These are phyloP conservation scores for Amylostereum chailletii DNA, from an alignment of 1,284 basidiomycete species.

Conservation along the genomic window DNA sequence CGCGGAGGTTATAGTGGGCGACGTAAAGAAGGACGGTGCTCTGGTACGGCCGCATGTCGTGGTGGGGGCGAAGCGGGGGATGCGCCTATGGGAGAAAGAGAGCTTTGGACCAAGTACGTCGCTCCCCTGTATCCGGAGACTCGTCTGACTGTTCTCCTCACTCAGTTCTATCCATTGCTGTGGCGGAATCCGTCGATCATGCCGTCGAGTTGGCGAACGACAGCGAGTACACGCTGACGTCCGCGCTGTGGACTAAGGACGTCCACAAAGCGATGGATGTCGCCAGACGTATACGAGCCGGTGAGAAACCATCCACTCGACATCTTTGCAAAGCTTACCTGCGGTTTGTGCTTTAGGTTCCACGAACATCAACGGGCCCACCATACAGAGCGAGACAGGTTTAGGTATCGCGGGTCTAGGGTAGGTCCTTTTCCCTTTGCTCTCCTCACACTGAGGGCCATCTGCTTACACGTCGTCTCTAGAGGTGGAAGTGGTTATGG, in stretches of 20 bases:
- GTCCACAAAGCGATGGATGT: conserved; percentile 37
- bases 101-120: conserved; percentile 49
- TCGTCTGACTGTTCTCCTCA: not conserved
- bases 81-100: conserved; percentile 46
- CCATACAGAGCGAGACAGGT: not conserved
- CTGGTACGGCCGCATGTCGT: conserved; percentile 50
- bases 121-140: conserved; percentile 7
- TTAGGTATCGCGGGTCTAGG: not conserved
- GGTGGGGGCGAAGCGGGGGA: conserved; percentile 36
- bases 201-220: conserved; percentile 47
- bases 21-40: conserved; percentile 29
- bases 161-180: conserved; percentile 38
- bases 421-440: not conserved
- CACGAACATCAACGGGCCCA: not conserved
- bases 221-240: conserved; percentile 43
- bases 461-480: not conserved
- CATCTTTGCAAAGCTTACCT: too few species aligned
- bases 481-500: not conserved
- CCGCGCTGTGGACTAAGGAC: conserved; percentile 47
- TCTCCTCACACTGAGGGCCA: too few species aligned
- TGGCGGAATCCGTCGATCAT: conserved; percentile 41
- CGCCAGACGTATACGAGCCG: conserved; percentile 38
- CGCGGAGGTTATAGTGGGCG: conserved; percentile 43
- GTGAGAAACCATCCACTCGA: conserved; percentile 18
- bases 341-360: not conserved